Percentiles rank a stretch among this genome's conserved stretches.
Conservation (phyloP, 2,329 filamentous ascomycete genomes). For the Scedosporium apiospermum region DNA sequence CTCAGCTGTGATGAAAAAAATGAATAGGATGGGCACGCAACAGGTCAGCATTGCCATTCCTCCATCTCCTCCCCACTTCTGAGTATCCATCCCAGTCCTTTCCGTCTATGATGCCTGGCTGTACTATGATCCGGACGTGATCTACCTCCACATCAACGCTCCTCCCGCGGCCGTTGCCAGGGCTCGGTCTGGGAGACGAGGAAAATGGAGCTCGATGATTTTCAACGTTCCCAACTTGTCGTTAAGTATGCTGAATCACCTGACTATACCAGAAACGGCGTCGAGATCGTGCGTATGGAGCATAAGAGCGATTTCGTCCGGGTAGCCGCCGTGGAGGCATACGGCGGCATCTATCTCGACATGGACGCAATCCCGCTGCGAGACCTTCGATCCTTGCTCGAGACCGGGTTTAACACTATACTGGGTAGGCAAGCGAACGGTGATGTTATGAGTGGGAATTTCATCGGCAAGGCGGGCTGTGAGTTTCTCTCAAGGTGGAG, state of each 20-base stretch:
- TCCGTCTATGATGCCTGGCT: conserved; percentile 14
- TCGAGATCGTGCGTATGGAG: conserved; percentile 9
- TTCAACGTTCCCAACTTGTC: conserved; percentile 12
- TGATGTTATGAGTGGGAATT: conserved; percentile 14
- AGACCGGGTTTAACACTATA: conserved; percentile 11
- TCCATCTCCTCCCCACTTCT: too few relatives aligned
- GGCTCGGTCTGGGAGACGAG: conserved; percentile 8
- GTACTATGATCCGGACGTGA: conserved; percentile 13
- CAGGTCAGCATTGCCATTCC: too few relatives aligned
- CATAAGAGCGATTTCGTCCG: conserved; percentile 16
- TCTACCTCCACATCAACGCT: conserved; percentile 19
- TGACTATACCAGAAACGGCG: conserved; percentile 9
- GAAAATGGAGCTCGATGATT: conserved; percentile 16
- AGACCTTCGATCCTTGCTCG: conserved; percentile 10
- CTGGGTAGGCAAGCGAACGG: conserved; percentile 11
- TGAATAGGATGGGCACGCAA: too few relatives aligned
- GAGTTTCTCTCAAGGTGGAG: conserved; percentile 13
- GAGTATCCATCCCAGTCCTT: conserved; percentile 8
- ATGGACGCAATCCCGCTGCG: conserved; percentile 12
- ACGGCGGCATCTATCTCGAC: conserved; percentile 15
- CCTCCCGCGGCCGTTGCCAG: neutral
- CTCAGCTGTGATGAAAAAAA: too few relatives aligned
- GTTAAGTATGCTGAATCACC: conserved; percentile 2
- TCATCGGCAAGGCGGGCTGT: conserved; percentile 14
- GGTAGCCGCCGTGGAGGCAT: conserved; percentile 12